phyloP scores from a whole-genome alignment of 2,329 filamentous ascomycete genomes.

The Thielaviopsis cerberus region DNA sequence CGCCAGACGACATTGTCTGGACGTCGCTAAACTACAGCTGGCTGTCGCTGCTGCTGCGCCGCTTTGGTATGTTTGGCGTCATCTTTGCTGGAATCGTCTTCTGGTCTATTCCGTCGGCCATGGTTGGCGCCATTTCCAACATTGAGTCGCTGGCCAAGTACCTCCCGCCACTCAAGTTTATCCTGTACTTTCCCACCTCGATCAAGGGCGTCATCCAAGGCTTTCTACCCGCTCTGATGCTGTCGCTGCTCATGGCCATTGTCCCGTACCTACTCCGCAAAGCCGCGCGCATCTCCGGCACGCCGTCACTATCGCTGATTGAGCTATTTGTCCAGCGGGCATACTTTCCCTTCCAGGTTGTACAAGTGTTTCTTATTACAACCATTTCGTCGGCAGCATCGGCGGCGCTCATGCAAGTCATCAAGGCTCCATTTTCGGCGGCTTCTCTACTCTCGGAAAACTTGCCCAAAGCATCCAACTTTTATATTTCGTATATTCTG shows the following conservation, averaged over 20 bases:
- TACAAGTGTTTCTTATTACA: conserved; percentile 71
- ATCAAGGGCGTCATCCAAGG: conserved; percentile 69
- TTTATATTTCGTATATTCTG: conserved; percentile 84
- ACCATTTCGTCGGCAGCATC: conserved; percentile 59
- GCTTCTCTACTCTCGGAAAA: conserved; percentile 41
- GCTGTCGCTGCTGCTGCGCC: conserved; percentile 58
- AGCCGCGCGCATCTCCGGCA: conserved; percentile 54
- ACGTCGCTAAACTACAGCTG: conserved; percentile 48
- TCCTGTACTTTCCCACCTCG: conserved; percentile 46
- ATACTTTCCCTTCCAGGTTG: conserved; percentile 64
- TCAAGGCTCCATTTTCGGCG: conserved; percentile 18
- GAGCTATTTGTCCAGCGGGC: conserved; percentile 63
- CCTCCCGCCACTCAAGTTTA: conserved; percentile 54
- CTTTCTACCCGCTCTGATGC: conserved; percentile 58
- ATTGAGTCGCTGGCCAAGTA: conserved; percentile 47
- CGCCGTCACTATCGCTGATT: conserved; percentile 49
- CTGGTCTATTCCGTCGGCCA: conserved; percentile 58
- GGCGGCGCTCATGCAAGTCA: conserved; percentile 43
- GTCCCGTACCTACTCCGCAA: conserved; percentile 60
- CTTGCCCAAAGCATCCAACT: conserved; percentile 63
- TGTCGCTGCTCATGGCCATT: conserved; percentile 66
- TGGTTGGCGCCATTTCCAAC: conserved; percentile 74
- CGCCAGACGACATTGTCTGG: conserved; percentile 74
- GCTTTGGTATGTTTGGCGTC: conserved; percentile 43
- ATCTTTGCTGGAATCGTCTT: conserved; percentile 64